These are phyloP conservation scores for Bifiguratus adelaidae DNA, from an alignment of 192 early-diverging fungal species.

Conservation along the genomic window DNA sequence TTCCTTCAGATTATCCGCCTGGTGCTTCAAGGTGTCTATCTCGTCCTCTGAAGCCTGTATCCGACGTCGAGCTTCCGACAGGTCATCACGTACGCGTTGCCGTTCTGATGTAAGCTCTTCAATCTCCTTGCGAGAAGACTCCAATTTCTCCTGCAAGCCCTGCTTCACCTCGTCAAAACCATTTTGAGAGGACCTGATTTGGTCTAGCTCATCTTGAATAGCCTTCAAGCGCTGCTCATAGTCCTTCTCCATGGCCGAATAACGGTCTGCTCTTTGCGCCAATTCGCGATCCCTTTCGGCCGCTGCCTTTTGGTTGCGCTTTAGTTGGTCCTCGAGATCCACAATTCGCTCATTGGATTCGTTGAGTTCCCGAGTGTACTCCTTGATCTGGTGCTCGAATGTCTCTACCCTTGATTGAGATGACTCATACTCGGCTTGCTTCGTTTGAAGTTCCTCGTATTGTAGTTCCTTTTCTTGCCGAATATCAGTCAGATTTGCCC, in stretches of 20 bases:
- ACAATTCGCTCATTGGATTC: conserved; percentile 37
- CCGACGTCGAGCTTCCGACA: neutral
- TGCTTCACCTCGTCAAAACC: no score
- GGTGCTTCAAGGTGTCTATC: conserved; percentile 11
- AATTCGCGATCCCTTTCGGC: conserved; percentile 20
- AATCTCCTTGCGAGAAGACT: conserved; percentile 9
- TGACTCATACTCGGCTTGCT: conserved; percentile 47
- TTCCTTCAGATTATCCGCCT: conserved; percentile 9
- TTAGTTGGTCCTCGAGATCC: conserved; percentile 40
- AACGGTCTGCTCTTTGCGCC: conserved; percentile 9
- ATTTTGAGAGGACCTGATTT: no score
- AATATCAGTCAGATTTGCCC: conserved; percentile 31
- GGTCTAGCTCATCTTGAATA: no score
- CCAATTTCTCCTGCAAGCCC: conserved; percentile 6
- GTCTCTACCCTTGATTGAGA: conserved; percentile 44
- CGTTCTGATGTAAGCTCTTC: conserved; percentile 8
- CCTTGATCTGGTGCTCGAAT: conserved; percentile 37
- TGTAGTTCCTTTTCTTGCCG: conserved; percentile 28
- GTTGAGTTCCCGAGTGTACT: conserved; percentile 27
- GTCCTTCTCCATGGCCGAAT: conserved; percentile 11
- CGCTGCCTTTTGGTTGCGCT: conserved; percentile 18
- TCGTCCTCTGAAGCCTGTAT: no score
- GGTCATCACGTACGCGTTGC: no score
- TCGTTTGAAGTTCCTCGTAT: conserved; percentile 46
- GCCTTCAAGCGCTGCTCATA: no score